Conservation (phyloP, 164 flowering plant species). For the grape (Vitis vinifera) region DNA sequence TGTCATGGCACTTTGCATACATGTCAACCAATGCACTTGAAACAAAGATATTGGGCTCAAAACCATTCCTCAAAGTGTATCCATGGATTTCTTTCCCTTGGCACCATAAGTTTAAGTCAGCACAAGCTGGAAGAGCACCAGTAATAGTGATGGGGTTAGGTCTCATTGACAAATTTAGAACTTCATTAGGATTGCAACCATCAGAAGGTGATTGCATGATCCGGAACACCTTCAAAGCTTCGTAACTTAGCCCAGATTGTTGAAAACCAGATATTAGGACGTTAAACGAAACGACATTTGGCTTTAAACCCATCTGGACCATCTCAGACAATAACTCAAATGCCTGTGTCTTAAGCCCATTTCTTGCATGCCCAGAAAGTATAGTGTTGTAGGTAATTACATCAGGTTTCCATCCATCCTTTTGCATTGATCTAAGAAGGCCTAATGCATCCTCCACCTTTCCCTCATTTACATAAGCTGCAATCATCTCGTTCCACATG, state of each 20-base stretch:
- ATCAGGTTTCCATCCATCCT: slow-evolving; percentile 38
- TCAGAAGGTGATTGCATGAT: slow-evolving; percentile 31
- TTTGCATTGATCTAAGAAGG: slow-evolving; percentile 30
- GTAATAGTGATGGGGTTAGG: slow-evolving; percentile 36
- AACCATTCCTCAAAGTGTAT: slow-evolving; percentile 27
- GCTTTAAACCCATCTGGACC: slow-evolving; percentile 35
- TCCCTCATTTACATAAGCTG: slow-evolving; percentile 40
- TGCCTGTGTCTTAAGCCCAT: slow-evolving; percentile 37
- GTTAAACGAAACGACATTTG: slow-evolving; percentile 40
- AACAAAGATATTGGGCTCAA: slow-evolving; percentile 31
- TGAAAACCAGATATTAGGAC: slow-evolving; percentile 51
- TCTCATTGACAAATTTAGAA: slow-evolving; percentile 5
- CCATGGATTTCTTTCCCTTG: slow-evolving; percentile 52
- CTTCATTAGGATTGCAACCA: slow-evolving; percentile 8
- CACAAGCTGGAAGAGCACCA: slow-evolving; percentile 55
- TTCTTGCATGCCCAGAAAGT: slow-evolving; percentile 41
- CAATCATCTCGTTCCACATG: slow-evolving; percentile 53
- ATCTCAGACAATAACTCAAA: slow-evolving; percentile 37
- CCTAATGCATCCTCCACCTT: slow-evolving; percentile 26
- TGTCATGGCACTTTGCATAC: slow-evolving; percentile 44
- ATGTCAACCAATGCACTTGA: slow-evolving; percentile 45
- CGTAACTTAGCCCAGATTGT: slow-evolving; percentile 38
- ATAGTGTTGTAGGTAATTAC: slow-evolving; percentile 44
- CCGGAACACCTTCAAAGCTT: slow-evolving; percentile 44
- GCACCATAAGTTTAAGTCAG: slow-evolving; percentile 18